Base-by-base conservation (phyloP, 1,284 basidiomycete species). In the Ceratobasidium sp. region DNA sequence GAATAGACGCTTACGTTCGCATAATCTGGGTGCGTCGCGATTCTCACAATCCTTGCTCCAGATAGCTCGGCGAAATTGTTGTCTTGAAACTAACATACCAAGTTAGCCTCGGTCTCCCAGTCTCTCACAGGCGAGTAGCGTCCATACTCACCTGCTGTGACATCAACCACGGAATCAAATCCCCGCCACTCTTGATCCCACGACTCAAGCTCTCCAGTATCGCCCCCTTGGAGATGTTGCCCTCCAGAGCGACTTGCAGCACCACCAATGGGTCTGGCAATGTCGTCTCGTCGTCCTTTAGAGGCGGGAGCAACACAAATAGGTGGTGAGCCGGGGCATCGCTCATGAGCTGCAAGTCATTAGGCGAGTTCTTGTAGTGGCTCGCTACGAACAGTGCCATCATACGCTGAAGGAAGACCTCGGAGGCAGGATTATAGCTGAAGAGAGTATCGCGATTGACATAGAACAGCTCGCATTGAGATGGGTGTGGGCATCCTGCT, bases 301-400 rank as follows among this genome's bases (percentile, higher is more conserved):
- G 88, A 0, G 96, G 98, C 0, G 97, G 96, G 0, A 99, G 87
- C 0, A 99, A 90, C 1, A 99, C 98, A 81, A 99, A 99, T 13
- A 99, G 90, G 82, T 97, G 95, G 83, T 99, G 97, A 0, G 96
- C 96, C 0, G 98, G 98, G 0, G 98, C 98, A 83, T 99, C 98
- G 9, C 94, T 96, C 85, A 99, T 91, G 75, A 99, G 90, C 84
- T 99, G 97, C 59, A 99, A 88, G 84, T 99, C 98, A 84, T 99
- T 99, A 26, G 98, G 98, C 83, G 97, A 95, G 85, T 99, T 99
- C 86, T 99, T 99, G 89, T 99, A 99, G 85, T 99, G 98, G 68
- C 92, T 94, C 0, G 97, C 95, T 71, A 99, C 97, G 85, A 98
- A 99, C 1, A 99, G 89, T 5, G 95, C 94, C 96, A 99, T 98